Percentiles rank a stretch among this genome's conserved stretches.
phyloP scores from a whole-genome alignment of 805 yeast genomes.

The Teunomyces pallodes region DNA sequence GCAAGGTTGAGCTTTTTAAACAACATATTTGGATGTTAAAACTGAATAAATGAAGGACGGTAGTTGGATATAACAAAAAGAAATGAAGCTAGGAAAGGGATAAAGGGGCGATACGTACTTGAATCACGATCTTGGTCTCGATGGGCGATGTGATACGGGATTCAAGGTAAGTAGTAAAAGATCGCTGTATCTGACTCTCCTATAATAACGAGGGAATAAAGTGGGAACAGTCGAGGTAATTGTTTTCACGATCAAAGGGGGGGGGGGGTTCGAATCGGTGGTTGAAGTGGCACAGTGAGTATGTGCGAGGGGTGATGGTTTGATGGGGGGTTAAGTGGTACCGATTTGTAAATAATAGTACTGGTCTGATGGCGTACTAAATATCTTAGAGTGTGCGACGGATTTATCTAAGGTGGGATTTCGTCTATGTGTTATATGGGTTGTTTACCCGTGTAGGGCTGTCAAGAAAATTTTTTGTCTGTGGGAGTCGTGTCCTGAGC shows the following conservation, averaged over 20 bases:
- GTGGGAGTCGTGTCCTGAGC: not conserved
- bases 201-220: not conserved
- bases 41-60: constrained; percentile 21
- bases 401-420: not conserved
- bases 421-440: constrained; percentile 1
- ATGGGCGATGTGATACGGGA: not conserved
- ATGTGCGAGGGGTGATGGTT: not conserved
- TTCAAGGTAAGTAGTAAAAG: not conserved
- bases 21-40: constrained; percentile 6
- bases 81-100: not conserved
- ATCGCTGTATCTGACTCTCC: not conserved
- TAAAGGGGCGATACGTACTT: not conserved
- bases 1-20: constrained; percentile 8
- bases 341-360: not conserved
- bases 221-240: not conserved
- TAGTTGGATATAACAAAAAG: constrained; percentile 14
- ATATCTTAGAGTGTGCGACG: not conserved
- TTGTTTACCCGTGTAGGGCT: not conserved
- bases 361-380: constrained; percentile 3
- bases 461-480: not conserved
- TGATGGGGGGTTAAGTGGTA: not conserved
- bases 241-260: not conserved
- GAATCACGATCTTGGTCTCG: constrained; percentile 1
- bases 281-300: not conserved
- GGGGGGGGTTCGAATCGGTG: not conserved